phyloP scores from a whole-genome alignment of 2,329 filamentous ascomycete species.

The Botrytis porri region DNA sequence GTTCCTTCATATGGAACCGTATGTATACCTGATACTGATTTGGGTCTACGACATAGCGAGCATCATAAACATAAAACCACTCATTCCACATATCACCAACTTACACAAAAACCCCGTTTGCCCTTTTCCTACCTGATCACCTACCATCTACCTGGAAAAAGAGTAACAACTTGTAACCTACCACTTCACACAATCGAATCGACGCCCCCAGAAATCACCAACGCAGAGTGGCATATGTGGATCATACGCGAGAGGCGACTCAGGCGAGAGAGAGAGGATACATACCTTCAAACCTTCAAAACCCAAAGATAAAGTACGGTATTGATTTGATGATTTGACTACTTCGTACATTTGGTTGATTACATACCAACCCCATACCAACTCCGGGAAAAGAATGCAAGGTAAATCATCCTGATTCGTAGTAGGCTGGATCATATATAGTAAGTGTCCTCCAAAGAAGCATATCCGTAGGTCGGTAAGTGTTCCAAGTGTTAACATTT shows the following conservation, averaged over 20 bases:
- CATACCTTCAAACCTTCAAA: neutral
- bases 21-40: neutral
- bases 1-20: neutral
- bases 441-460: neutral
- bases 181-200: slow-evolving; percentile 7
- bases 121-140: neutral
- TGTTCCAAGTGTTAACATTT: slow-evolving; percentile 2
- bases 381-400: neutral
- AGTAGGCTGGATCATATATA: slow-evolving; percentile 15
- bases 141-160: slow-evolving; percentile 12
- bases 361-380: slow-evolving; percentile 1
- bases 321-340: slow-evolving; percentile 1
- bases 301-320: neutral
- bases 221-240: slow-evolving; percentile 16
- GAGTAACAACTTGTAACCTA: neutral
- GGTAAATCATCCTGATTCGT: slow-evolving; percentile 5
- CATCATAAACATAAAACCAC: neutral
- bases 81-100: neutral
- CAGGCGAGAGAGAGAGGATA: neutral
- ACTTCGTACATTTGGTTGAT: slow-evolving; percentile 10
- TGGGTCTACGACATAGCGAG: neutral
- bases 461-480: slow-evolving; percentile 12
- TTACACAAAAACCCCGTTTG: neutral
- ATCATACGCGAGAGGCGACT: slow-evolving; percentile 13
- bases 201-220: slow-evolving; percentile 9